These are phyloP conservation scores for Fusarium denticulatum DNA, from an alignment of 2,329 filamentous ascomycete genomes.

Conservation along the genomic window DNA sequence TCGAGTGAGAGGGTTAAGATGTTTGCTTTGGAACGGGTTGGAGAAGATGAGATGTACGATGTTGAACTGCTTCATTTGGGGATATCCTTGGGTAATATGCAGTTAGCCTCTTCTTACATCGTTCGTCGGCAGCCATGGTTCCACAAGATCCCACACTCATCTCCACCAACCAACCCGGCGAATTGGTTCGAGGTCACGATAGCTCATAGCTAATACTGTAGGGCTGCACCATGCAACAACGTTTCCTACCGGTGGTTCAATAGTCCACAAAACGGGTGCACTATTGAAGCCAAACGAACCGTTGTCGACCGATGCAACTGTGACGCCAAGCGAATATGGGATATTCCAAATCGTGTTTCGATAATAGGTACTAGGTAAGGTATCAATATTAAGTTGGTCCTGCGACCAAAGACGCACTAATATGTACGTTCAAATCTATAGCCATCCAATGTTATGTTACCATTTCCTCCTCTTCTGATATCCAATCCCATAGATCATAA, in stretches of 20 bases:
- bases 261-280: slow-evolving; percentile 14
- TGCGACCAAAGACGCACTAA: slow-evolving; percentile 34
- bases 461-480: slow-evolving; percentile 35
- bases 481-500: slow-evolving; percentile 32
- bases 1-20: neutral
- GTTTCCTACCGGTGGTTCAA: slow-evolving; percentile 3
- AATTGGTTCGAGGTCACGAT: slow-evolving; percentile 37
- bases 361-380: slow-evolving; percentile 13
- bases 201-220: slow-evolving; percentile 31
- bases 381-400: slow-evolving; percentile 35
- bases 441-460: slow-evolving; percentile 22
- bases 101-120: slow-evolving; percentile 28
- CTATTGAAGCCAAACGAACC: slow-evolving; percentile 7
- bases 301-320: neutral
- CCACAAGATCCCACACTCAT: slow-evolving; percentile 35
- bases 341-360: slow-evolving; percentile 10
- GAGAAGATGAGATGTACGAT: neutral
- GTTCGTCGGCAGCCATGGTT: slow-evolving; percentile 15
- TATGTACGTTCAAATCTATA: slow-evolving; percentile 42
- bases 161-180: slow-evolving; percentile 37
- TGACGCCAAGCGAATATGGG: slow-evolving; percentile 3
- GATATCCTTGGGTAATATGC: slow-evolving; percentile 15
- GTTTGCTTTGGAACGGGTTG: neutral
- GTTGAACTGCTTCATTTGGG: neutral
- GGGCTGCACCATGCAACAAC: slow-evolving; percentile 32